phyloP scores from a whole-genome alignment of 768 basidiomycete genomes.

The Tylopilus felleus region DNA sequence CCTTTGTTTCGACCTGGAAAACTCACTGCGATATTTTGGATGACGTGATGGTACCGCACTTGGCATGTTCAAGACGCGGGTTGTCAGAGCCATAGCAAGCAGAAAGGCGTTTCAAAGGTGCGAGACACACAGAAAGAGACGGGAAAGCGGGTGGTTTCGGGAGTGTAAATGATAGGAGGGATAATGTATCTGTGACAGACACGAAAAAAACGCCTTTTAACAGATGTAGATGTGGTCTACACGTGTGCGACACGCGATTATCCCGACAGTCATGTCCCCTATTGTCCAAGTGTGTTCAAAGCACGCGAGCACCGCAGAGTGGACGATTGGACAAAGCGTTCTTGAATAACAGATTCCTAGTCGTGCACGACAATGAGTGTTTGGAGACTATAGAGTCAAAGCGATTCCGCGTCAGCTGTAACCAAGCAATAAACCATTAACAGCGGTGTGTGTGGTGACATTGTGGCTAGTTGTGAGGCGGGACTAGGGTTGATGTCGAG shows the following conservation, averaged over 20 bases:
- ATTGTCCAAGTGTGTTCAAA: constrained; percentile 16
- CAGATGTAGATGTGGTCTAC: constrained; percentile 27
- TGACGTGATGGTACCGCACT: constrained; percentile 12
- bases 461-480: neutral
- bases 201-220: constrained; percentile 26
- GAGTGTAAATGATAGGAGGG: constrained; percentile 9
- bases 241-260: constrained; percentile 34
- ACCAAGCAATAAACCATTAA: neutral
- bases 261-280: constrained; percentile 16
- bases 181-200: constrained; percentile 23
- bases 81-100: neutral
- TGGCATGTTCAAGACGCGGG: constrained; percentile 10
- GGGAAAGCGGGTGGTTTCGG: neutral
- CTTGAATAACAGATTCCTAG: neutral
- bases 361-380: neutral
- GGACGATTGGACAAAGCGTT: constrained; percentile 12
- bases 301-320: neutral
- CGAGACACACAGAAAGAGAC: neutral
- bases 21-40: constrained; percentile 34
- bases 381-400: constrained; percentile 6
- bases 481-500: no score
- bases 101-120: neutral
- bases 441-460: neutral
- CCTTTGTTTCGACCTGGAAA: neutral
- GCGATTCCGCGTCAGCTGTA: neutral